Conservation (phyloP, 306 rosid genomes). For the Lathyrus aphaca region DNA sequence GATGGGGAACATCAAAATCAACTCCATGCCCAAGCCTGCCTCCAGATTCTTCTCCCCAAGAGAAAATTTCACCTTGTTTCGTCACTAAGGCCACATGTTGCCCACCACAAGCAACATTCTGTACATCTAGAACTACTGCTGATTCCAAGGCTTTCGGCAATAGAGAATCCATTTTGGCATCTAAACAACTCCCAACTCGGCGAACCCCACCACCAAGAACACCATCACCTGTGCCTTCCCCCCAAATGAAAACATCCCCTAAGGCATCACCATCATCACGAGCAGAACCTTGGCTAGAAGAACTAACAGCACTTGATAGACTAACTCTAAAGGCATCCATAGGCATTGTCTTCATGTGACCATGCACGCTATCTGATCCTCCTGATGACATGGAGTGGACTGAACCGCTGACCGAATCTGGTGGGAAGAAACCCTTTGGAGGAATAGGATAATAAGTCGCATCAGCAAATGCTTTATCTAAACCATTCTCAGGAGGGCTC, state of each 20-base stretch:
- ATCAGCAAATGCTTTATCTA: slow-evolving; percentile 78
- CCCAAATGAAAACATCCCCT: slow-evolving; percentile 99
- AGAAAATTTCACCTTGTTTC: slow-evolving; percentile 92
- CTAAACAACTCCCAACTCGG: slow-evolving; percentile 68
- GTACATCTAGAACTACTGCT: slow-evolving; percentile 92
- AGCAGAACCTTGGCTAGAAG: slow-evolving; percentile 99
- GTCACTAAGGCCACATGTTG: slow-evolving; percentile 92
- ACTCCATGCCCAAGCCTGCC: slow-evolving; percentile 99
- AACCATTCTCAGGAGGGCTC: slow-evolving; percentile 92
- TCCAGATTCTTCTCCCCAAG: slow-evolving; percentile 98
- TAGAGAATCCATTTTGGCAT: slow-evolving; percentile 77
- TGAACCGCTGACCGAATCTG: slow-evolving; percentile 90
- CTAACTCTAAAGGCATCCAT: slow-evolving; percentile 98
- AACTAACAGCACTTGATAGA: slow-evolving; percentile 95
- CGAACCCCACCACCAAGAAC: slow-evolving; percentile 87
- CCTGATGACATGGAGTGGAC: slow-evolving; percentile 94
- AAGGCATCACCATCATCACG: slow-evolving; percentile 98
- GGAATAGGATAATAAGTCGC: slow-evolving; percentile 74
- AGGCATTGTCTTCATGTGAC: slow-evolving; percentile 81
- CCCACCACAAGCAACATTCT: slow-evolving; percentile 93
- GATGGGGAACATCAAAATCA: slow-evolving; percentile 81
- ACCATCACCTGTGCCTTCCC: slow-evolving; percentile 93
- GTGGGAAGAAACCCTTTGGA: slow-evolving; percentile 86
- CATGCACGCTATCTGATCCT: slow-evolving; percentile 92
- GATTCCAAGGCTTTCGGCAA: slow-evolving; percentile 97